Percentiles rank a stretch among this genome's conserved stretches.
Evolutionary conservation across 306 rosid genomes (phyloP).

Genomic region (Spatholobus suberectus): DNA sequence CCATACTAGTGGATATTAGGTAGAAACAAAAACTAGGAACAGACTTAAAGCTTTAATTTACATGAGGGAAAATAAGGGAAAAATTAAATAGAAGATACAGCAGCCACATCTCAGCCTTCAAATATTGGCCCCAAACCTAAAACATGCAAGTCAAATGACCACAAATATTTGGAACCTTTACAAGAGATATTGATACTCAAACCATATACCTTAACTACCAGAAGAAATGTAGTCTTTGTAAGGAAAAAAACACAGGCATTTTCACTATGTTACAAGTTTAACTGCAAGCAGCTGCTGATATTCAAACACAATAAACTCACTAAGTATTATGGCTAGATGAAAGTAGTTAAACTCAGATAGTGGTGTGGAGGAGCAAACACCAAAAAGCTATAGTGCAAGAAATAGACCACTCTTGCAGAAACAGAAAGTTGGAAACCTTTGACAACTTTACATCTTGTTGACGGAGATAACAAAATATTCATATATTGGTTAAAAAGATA

Average conservation of each 20-base stretch:
- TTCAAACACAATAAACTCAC: constrained; percentile 1
- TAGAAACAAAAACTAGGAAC: background rate
- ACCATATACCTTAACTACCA: background rate
- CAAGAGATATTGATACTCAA: background rate
- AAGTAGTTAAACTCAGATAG: background rate
- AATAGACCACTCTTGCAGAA: background rate
- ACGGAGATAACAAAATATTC: background rate
- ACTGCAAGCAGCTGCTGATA: constrained; percentile 13
- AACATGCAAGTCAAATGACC: background rate
- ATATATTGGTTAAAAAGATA: background rate
- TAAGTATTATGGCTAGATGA: background rate
- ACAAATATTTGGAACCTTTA: constrained; percentile 1
- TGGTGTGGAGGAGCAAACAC: background rate
- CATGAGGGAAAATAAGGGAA: background rate
- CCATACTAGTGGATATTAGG: background rate
- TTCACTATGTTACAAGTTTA: background rate
- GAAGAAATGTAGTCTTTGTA: background rate
- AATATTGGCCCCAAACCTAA: constrained; percentile 18
- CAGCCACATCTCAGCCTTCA: constrained; percentile 21
- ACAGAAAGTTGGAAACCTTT: background rate
- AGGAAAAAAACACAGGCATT: background rate
- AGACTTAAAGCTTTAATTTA: constrained; percentile 12
- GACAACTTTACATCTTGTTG: background rate
- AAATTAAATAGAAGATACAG: background rate
- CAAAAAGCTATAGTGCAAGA: background rate